phyloP scores from a whole-genome alignment of 2,329 filamentous ascomycete genomes.

The Byssoonygena ceratinophila region DNA sequence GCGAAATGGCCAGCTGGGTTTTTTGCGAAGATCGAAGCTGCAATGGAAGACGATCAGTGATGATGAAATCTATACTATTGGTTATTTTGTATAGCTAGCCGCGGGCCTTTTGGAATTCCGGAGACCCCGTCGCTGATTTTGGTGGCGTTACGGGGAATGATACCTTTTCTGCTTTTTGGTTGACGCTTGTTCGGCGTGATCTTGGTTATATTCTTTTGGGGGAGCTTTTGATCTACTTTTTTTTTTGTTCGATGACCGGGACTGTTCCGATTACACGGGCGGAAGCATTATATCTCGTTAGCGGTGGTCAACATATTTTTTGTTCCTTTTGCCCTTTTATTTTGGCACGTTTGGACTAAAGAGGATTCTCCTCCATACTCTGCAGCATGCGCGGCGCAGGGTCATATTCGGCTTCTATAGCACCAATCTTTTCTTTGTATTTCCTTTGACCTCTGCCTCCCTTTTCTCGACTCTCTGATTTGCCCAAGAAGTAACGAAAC shows the following conservation, averaged over 20 bases:
- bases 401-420: slow-evolving; percentile 1
- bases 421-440: not conserved
- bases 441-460: not conserved
- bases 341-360: not conserved
- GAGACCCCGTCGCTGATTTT: slow-evolving; percentile 4
- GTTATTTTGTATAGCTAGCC: slow-evolving; percentile 9
- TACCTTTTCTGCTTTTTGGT: slow-evolving; percentile 13
- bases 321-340: not conserved
- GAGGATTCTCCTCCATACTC: too few species aligned
- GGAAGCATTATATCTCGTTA: not conserved
- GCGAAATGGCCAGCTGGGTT: slow-evolving; percentile 40
- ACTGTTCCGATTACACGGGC: not conserved
- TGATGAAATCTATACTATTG: not conserved
- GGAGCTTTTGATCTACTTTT: not conserved
- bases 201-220: not conserved
- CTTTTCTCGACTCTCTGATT: not conserved
- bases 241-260: not conserved
- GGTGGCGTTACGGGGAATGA: slow-evolving; percentile 1
- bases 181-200: not conserved
- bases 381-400: too few species aligned
- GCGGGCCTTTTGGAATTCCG: not conserved
- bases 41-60: slow-evolving; percentile 33
- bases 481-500: not conserved
- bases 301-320: too few species aligned
- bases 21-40: slow-evolving; percentile 39